Conservation (phyloP, 306 rosid species). For the Medicago arabica region DNA sequence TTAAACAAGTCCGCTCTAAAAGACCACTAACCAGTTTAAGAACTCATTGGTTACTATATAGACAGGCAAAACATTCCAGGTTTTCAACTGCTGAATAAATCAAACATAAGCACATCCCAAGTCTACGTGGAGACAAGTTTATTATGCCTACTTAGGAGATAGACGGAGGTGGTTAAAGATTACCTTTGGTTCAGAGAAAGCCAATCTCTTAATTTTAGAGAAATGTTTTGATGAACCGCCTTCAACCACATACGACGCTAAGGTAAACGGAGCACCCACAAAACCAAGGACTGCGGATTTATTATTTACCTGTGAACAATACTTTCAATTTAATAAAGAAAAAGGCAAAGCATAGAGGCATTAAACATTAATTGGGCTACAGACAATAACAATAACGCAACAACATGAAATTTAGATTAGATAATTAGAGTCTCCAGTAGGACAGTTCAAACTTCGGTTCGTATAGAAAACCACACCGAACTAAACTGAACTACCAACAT, state of each 20-base stretch:
- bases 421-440: background rate
- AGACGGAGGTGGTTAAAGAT: slow-evolving; percentile 25
- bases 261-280: slow-evolving; percentile 97
- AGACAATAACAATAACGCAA: slow-evolving; percentile 1
- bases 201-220: slow-evolving; percentile 84
- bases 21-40: background rate
- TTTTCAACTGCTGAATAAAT: slow-evolving; percentile 1
- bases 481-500: too few species aligned
- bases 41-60: background rate
- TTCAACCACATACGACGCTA: slow-evolving; percentile 97
- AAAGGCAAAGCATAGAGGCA: slow-evolving; percentile 15
- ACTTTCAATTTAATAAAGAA: slow-evolving; percentile 15
- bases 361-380: background rate
- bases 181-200: slow-evolving; percentile 84
- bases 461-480: too few species aligned
- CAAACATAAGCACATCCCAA: slow-evolving; percentile 17
- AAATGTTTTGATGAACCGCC: slow-evolving; percentile 98
- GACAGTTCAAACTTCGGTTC: too few species aligned
- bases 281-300: slow-evolving; percentile 94
- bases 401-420: slow-evolving; percentile 12
- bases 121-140: background rate
- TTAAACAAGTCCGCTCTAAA: background rate
- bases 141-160: background rate
- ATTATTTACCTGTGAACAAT: slow-evolving; percentile 75
- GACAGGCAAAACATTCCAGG: background rate